Evolutionary conservation across 176 grass and related monocot genomes (phyloP).

Genomic region (Bonia amplexicaulis): DNA sequence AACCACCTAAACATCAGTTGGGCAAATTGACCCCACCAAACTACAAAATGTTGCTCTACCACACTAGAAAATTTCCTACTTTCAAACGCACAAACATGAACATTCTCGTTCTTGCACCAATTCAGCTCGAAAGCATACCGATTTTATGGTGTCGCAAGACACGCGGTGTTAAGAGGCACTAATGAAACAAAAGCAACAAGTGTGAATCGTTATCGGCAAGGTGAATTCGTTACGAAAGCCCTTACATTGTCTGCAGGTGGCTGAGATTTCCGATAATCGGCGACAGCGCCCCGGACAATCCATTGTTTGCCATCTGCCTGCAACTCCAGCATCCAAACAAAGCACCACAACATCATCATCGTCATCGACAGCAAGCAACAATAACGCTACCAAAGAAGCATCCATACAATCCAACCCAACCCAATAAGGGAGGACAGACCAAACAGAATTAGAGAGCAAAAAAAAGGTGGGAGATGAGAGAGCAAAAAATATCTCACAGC

Average conservation of each 20-base stretch:
- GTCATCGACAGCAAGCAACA: neutral
- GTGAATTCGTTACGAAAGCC: neutral
- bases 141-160: neutral
- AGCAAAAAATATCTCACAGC: conserved; percentile 43
- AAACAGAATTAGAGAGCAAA: neutral
- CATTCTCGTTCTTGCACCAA: neutral
- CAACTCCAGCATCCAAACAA: conserved; percentile 23
- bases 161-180: neutral
- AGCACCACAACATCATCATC: neutral
- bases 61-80: neutral
- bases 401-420: neutral
- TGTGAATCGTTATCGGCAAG: neutral
- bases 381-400: neutral
- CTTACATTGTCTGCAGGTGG: conserved; percentile 86
- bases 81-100: neutral
- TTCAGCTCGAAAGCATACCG: neutral
- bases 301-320: conserved; percentile 95
- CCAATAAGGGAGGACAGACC: neutral
- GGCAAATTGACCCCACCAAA: neutral
- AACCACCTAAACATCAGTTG: neutral
- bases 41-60: neutral
- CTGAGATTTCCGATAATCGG: conserved; percentile 83
- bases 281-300: conserved; percentile 63
- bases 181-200: neutral
- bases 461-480: neutral